Evolutionary conservation across 2,329 filamentous ascomycete species (phyloP).

Genomic region (Grosmannia clavigera): DNA sequence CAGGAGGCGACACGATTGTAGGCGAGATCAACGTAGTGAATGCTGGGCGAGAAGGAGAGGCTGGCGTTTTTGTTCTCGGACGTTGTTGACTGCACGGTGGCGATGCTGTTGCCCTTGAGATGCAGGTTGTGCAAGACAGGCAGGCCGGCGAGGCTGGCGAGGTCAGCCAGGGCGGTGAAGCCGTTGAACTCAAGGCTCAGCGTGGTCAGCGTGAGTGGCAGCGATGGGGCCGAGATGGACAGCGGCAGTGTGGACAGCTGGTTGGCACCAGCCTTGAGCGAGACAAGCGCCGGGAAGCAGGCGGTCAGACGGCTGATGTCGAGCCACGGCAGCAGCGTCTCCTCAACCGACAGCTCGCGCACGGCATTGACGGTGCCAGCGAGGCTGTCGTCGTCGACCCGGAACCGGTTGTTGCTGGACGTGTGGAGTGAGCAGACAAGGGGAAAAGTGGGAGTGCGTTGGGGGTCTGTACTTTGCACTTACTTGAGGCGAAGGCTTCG

Average conservation of each 20-base stretch:
- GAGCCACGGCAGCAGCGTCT: slow-evolving; percentile 54
- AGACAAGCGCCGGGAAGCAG: slow-evolving; percentile 39
- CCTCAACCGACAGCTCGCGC: slow-evolving; percentile 50
- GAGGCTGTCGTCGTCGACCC: slow-evolving; percentile 22
- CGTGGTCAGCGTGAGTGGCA: slow-evolving; percentile 43
- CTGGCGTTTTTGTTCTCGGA: slow-evolving; percentile 7
- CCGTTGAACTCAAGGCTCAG: slow-evolving; percentile 63
- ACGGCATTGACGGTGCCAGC: slow-evolving; percentile 35
- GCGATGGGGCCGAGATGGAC: slow-evolving; percentile 26
- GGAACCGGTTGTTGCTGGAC: slow-evolving; percentile 61
- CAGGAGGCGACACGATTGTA: slow-evolving; percentile 59
- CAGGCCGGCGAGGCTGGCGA: slow-evolving; percentile 41
- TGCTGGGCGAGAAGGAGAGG: slow-evolving; percentile 32
- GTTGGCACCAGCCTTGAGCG: slow-evolving; percentile 44
- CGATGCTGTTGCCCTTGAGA: slow-evolving; percentile 67
- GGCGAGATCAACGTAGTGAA: slow-evolving; percentile 61
- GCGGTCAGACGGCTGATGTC: slow-evolving; percentile 43
- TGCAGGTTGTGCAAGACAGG: slow-evolving; percentile 45
- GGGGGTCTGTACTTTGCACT: slow-evolving; percentile 14
- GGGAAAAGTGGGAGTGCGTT: background rate
- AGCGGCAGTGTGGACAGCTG: slow-evolving; percentile 37
- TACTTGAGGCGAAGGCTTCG: slow-evolving; percentile 60
- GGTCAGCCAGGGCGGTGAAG: slow-evolving; percentile 45
- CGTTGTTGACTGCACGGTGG: slow-evolving; percentile 18
- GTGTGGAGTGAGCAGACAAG: slow-evolving; percentile 4